phyloP scores from a whole-genome alignment of 78 protist species.

The Speleostelium caveatum region DNA sequence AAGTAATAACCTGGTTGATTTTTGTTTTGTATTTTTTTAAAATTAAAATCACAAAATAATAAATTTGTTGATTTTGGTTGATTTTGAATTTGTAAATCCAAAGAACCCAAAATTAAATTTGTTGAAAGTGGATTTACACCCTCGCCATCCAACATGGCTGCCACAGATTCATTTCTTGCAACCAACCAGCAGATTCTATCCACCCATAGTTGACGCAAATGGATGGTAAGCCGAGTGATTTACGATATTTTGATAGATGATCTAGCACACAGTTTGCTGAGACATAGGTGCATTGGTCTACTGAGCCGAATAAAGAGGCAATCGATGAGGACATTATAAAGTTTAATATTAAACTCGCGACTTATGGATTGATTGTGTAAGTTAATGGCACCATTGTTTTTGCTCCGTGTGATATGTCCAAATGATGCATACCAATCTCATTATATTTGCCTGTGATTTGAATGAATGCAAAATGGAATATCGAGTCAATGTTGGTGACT shows the following conservation, averaged over 20 bases:
- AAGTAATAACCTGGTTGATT: too few relatives aligned
- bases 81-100: slow-evolving; percentile 13
- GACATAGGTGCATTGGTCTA: neutral
- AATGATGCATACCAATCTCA: neutral
- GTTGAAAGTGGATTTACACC: neutral
- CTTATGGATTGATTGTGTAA: neutral
- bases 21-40: too few relatives aligned
- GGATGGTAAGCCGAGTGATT: neutral
- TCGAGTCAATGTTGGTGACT: slow-evolving; percentile 27
- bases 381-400: neutral
- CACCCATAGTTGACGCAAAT: neutral
- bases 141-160: neutral
- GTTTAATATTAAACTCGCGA: neutral
- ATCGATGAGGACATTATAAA: neutral
- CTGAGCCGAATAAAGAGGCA: neutral
- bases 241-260: neutral
- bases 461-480: slow-evolving; percentile 68
- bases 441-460: neutral
- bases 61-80: neutral
- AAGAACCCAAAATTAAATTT: neutral
- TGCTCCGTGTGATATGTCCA: neutral
- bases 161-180: neutral
- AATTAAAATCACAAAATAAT: too few relatives aligned
- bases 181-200: neutral
- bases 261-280: neutral